phyloP scores from a whole-genome alignment of 805 yeast genomes.

The Torulaspora microellipsoides region DNA sequence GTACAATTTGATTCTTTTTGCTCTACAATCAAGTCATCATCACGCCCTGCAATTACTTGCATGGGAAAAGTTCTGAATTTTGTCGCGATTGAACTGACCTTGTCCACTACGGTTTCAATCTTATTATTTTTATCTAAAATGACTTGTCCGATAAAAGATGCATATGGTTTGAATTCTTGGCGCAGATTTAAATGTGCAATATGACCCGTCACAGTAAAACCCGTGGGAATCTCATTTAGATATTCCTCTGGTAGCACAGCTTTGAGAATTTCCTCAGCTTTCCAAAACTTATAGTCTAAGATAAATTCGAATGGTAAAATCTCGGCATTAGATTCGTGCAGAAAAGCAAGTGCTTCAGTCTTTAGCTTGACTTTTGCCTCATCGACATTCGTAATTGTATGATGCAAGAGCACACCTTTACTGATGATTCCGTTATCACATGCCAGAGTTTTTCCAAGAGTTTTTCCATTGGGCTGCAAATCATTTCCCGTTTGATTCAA shows the following conservation, averaged over 20 bases:
- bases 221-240: slow-evolving; percentile 74
- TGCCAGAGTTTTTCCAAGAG: slow-evolving; percentile 22
- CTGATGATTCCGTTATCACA: slow-evolving; percentile 28
- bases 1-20: slow-evolving; percentile 84
- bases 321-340: slow-evolving; percentile 45
- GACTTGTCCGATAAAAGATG: slow-evolving; percentile 78
- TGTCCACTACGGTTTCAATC: slow-evolving; percentile 86
- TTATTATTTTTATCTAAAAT: slow-evolving; percentile 77
- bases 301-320: slow-evolving; percentile 50
- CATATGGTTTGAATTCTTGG: slow-evolving; percentile 80
- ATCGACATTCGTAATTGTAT: slow-evolving; percentile 40
- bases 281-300: slow-evolving; percentile 79
- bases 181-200: slow-evolving; percentile 87
- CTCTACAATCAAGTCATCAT: slow-evolving; percentile 60
- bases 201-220: slow-evolving; percentile 92
- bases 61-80: slow-evolving; percentile 87
- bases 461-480: slow-evolving; percentile 11
- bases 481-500: slow-evolving; percentile 20
- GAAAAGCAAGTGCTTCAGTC: slow-evolving; percentile 39
- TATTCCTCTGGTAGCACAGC: slow-evolving; percentile 69
- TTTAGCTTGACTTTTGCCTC: slow-evolving; percentile 40
- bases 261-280: slow-evolving; percentile 75
- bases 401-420: slow-evolving; percentile 53
- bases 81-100: slow-evolving; percentile 80
- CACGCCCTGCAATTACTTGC: slow-evolving; percentile 88